A percentile compares a stretch with the other conserved stretches of the same genome.
phyloP scores from a whole-genome alignment of 805 yeast genomes.

The Ogataea neopini region DNA sequence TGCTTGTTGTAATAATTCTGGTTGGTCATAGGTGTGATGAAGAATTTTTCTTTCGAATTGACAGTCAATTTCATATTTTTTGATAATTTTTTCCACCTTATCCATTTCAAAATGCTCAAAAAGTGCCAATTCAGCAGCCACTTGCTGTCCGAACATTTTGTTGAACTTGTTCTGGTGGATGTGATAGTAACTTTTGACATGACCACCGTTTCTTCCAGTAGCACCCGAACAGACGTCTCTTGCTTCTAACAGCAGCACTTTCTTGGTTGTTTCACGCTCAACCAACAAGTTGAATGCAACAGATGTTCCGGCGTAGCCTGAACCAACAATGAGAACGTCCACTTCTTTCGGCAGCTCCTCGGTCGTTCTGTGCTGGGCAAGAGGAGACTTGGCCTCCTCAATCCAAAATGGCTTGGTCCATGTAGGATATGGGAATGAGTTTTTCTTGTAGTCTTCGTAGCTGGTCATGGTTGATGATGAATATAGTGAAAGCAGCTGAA shows the following conservation, averaged over 20 bases:
- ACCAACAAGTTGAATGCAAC: constrained; percentile 40
- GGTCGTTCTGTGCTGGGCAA: constrained; percentile 31
- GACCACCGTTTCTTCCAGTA: constrained; percentile 52
- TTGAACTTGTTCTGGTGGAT: constrained; percentile 20
- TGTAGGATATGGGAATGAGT: constrained; percentile 5
- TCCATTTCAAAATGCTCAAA: constrained; percentile 39
- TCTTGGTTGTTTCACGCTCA: constrained; percentile 25
- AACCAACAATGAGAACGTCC: constrained; percentile 45
- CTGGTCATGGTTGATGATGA: neutral
- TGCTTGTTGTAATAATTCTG: constrained; percentile 10
- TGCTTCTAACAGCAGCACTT: constrained; percentile 18
- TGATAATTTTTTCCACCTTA: constrained; percentile 35
- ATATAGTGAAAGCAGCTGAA: too few relatives aligned
- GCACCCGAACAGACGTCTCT: constrained; percentile 42
- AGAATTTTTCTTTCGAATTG: constrained; percentile 37
- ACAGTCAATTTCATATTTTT: constrained; percentile 39
- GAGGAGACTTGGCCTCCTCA: constrained; percentile 14
- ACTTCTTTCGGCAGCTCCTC: constrained; percentile 36
- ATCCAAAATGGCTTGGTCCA: constrained; percentile 18
- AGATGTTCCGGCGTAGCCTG: constrained; percentile 48
- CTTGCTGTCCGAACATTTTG: constrained; percentile 22
- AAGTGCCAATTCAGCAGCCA: constrained; percentile 38
- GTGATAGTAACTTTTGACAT: constrained; percentile 39
- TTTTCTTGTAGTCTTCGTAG: constrained; percentile 2
- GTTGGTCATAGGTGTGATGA: constrained; percentile 36